Conservation (phyloP, 495 filamentous ascomycete genomes). For the Talaromyces proteolyticus region DNA sequence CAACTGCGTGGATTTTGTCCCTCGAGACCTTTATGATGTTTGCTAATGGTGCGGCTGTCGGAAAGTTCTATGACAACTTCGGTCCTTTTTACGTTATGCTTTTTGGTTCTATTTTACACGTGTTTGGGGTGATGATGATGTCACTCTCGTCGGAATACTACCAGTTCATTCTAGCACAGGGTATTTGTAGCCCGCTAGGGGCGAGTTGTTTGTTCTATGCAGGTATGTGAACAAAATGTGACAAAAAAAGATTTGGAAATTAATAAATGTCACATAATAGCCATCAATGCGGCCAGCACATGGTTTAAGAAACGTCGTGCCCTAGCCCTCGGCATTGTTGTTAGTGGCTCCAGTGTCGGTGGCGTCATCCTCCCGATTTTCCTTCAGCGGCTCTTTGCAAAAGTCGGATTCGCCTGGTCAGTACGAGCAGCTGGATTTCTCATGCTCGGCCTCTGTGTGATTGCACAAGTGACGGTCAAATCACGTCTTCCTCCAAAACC, state of each 20-base stretch:
- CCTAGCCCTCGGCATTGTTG: slow-evolving; percentile 62
- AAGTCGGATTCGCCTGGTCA: slow-evolving; percentile 67
- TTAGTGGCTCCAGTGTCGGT: slow-evolving; percentile 56
- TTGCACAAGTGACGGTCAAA: slow-evolving; percentile 56
- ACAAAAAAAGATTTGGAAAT: too few species aligned
- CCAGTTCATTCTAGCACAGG: slow-evolving; percentile 38
- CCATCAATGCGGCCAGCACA: slow-evolving; percentile 52
- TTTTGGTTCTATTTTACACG: slow-evolving; percentile 53
- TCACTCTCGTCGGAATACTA: slow-evolving; percentile 41
- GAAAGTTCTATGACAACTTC: slow-evolving; percentile 68
- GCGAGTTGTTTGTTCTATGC: slow-evolving; percentile 60
- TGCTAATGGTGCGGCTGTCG: slow-evolving; percentile 48
- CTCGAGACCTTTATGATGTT: not conserved
- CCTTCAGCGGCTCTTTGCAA: slow-evolving; percentile 55
- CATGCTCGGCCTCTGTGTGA: slow-evolving; percentile 55
- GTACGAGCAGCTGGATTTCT: slow-evolving; percentile 66
- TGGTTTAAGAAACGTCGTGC: slow-evolving; percentile 68
- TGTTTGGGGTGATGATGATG: slow-evolving; percentile 71
- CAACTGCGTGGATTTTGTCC: slow-evolving; percentile 12
- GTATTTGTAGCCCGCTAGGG: slow-evolving; percentile 40
- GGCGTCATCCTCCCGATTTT: slow-evolving; percentile 56
- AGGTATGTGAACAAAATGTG: too few species aligned
- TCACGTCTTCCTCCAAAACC: slow-evolving; percentile 55
- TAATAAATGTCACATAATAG: too few species aligned
- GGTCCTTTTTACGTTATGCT: slow-evolving; percentile 48